Percentiles rank a stretch among this genome's conserved stretches.
phyloP scores from a whole-genome alignment of 2,329 filamentous ascomycete species.

The Thelonectria olida region DNA sequence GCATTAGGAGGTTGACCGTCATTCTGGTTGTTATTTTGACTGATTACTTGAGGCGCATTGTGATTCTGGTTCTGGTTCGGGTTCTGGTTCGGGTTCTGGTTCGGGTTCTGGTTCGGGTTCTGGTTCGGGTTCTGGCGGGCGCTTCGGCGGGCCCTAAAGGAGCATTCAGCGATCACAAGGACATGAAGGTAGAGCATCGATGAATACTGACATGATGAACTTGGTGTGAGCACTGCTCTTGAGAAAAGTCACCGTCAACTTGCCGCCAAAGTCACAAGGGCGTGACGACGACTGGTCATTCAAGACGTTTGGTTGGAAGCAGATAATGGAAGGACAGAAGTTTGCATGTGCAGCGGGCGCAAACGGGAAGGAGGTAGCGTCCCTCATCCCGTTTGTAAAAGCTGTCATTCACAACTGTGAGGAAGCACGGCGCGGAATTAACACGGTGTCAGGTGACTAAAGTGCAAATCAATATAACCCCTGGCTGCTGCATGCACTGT shows the following conservation, averaged over 20 bases:
- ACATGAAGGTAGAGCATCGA: neutral
- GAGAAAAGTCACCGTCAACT: neutral
- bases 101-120: conserved; percentile 28
- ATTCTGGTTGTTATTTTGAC: conserved; percentile 8
- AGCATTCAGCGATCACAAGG: conserved; percentile 21
- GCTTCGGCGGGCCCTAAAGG: conserved; percentile 33
- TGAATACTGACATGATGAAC: conserved; percentile 26
- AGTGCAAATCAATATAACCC: neutral
- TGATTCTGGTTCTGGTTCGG: conserved; percentile 19
- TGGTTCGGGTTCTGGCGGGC: conserved; percentile 28
- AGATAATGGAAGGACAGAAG: conserved; percentile 10
- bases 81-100: neutral
- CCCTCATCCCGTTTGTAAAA: conserved; percentile 16
- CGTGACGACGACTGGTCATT: neutral
- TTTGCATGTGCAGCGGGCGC: conserved; percentile 29
- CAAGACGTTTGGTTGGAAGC: neutral
- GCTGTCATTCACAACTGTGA: conserved; percentile 33
- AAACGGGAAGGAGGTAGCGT: conserved; percentile 36
- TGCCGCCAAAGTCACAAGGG: neutral
- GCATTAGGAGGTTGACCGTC: conserved; percentile 13
- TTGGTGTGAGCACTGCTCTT: neutral
- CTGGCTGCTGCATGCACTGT: conserved; percentile 15
- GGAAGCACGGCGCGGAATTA: conserved; percentile 33
- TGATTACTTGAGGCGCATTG: conserved; percentile 11
- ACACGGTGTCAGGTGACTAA: conserved; percentile 48